phyloP scores from a whole-genome alignment of 1,139 yeast genomes.

The Lodderomyces orthopsilosis region DNA sequence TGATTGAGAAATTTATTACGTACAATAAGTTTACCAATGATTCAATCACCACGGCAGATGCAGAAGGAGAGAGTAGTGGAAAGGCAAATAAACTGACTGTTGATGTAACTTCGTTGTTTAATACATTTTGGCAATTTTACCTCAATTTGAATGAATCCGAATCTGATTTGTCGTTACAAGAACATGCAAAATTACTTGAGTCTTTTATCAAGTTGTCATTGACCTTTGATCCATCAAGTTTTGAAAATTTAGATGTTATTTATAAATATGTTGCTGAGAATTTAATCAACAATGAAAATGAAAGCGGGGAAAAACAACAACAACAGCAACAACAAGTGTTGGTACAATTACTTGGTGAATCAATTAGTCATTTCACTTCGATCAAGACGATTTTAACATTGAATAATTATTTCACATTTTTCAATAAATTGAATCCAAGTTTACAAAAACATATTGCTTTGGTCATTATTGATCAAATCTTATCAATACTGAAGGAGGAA shows the following conservation, averaged over 20 bases:
- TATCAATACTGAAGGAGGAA: constrained; percentile 9
- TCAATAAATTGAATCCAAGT: constrained; percentile 27
- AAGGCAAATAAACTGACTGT: constrained; percentile 2
- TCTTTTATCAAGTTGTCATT: constrained; percentile 64
- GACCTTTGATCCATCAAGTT: constrained; percentile 63
- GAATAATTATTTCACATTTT: constrained; percentile 43
- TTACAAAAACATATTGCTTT: constrained; percentile 41
- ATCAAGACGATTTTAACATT: constrained; percentile 30
- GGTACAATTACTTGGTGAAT: constrained; percentile 54
- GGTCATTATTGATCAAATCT: constrained; percentile 41
- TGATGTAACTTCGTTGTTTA: constrained; percentile 38
- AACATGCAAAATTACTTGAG: constrained; percentile 62
- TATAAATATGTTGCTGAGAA: constrained; percentile 58
- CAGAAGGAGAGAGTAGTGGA: neutral
- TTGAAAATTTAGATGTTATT: constrained; percentile 59
- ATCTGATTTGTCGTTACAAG: constrained; percentile 64
- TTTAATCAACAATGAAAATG: constrained; percentile 18
- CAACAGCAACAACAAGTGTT: constrained; percentile 37
- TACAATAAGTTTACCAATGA: constrained; percentile 40
- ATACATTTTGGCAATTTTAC: constrained; percentile 65
- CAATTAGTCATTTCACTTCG: constrained; percentile 46
- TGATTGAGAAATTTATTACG: constrained; percentile 72
- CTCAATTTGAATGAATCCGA: constrained; percentile 51
- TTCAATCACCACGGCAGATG: constrained; percentile 4
- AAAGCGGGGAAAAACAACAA: constrained; percentile 11